Percentiles rank a stretch among this genome's conserved stretches.
Evolutionary conservation across 257 asterid genomes (phyloP).

Genomic region (Plantago elongata): DNA sequence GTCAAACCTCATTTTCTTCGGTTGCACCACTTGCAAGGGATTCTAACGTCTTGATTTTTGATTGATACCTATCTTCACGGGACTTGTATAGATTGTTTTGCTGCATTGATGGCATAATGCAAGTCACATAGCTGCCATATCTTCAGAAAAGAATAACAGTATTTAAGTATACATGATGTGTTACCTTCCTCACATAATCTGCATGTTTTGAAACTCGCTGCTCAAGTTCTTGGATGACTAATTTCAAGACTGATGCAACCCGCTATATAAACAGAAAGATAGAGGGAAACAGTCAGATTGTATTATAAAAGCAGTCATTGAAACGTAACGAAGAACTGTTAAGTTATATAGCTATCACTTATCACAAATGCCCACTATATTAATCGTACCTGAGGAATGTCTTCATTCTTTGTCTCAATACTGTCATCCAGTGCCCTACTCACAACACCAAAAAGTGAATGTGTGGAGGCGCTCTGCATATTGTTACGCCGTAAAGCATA

Average conservation of each 20-base stretch:
- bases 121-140: slow-evolving; percentile 16
- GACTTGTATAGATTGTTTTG: slow-evolving; percentile 70
- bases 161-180: slow-evolving; percentile 15
- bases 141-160: slow-evolving; percentile 10
- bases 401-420: slow-evolving; percentile 71
- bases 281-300: slow-evolving; percentile 19
- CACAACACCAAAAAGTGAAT: slow-evolving; percentile 63
- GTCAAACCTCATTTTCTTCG: slow-evolving; percentile 78
- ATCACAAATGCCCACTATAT: slow-evolving; percentile 15
- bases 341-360: slow-evolving; percentile 15
- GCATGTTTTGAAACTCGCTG: slow-evolving; percentile 62
- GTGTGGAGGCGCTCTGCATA: slow-evolving; percentile 69
- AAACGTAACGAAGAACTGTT: neutral
- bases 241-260: slow-evolving; percentile 72
- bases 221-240: slow-evolving; percentile 84
- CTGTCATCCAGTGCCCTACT: slow-evolving; percentile 62
- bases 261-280: slow-evolving; percentile 41
- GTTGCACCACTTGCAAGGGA: slow-evolving; percentile 71
- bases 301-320: slow-evolving; percentile 12
- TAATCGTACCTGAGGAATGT: slow-evolving; percentile 72
- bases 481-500: slow-evolving; percentile 24
- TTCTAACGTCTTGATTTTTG: slow-evolving; percentile 69
- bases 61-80: slow-evolving; percentile 71
- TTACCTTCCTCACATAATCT: slow-evolving; percentile 70
- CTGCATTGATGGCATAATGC: slow-evolving; percentile 39